A percentile compares a stretch with the other conserved stretches of the same genome.
Evolutionary conservation across 2,329 filamentous ascomycete species (phyloP).

Genomic region (Decorospora gaudefroyi): DNA sequence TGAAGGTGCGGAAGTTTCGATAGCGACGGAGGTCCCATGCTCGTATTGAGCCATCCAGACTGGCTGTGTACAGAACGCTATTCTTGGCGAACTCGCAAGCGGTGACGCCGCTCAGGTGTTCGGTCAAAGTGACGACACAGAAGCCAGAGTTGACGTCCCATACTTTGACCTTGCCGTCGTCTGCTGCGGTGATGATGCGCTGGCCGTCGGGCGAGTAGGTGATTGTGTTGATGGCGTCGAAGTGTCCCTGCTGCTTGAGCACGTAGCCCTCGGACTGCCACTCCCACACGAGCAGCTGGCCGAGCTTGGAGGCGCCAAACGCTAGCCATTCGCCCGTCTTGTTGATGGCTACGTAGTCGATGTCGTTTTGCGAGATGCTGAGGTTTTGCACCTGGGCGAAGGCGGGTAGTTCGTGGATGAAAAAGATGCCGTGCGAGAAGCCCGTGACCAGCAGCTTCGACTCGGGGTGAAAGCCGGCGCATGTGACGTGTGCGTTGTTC

Average conservation of each 20-base stretch:
- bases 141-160: conserved; percentile 98
- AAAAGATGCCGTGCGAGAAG: conserved; percentile 93
- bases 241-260: conserved; percentile 95
- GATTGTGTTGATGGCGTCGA: conserved; percentile 91
- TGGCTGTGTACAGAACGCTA: conserved; percentile 94
- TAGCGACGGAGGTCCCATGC: conserved; percentile 97
- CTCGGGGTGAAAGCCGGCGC: conserved; percentile 83
- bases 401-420: conserved; percentile 91
- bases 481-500: conserved; percentile 81
- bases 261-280: conserved; percentile 99
- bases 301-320: conserved; percentile 92
- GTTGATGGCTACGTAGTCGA: conserved; percentile 93
- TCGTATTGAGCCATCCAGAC: conserved; percentile 88
- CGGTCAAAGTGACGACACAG: conserved; percentile 96
- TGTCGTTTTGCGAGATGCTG: conserved; percentile 95
- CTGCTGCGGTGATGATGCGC: conserved; percentile 87
- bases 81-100: conserved; percentile 93
- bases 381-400: conserved; percentile 93
- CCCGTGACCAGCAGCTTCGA: conserved; percentile 94
- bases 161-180: conserved; percentile 97
- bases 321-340: conserved; percentile 95
- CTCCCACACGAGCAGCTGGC: conserved; percentile 97
- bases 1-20: conserved; percentile 96
- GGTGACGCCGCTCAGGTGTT: conserved; percentile 92
- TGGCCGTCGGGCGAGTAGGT: conserved; percentile 94